Evolutionary conservation across 495 filamentous ascomycete species (phyloP), one percentile per base, ranked within the genome.

Genomic region (Thozetella sp.): DNA sequence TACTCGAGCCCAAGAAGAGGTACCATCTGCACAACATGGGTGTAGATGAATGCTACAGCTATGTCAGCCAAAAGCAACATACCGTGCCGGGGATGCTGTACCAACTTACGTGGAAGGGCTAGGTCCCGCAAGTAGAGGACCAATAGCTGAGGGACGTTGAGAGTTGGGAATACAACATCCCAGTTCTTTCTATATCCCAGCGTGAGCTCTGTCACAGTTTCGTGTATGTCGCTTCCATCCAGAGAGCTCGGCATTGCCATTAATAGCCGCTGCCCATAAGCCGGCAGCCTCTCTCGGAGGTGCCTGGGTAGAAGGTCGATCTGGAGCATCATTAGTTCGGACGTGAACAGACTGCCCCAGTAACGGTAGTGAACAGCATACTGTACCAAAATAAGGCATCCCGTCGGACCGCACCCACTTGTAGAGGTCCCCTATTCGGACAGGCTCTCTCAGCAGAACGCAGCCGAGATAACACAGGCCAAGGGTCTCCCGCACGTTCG

Each of bases 111-210:
- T 45, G 95, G 95, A 22, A 99, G 76, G 10, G 88, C 86, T 23
- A 98, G 79, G 50, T 90, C 82, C 60, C 81, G 87, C 25, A 96
- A 82, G 58, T 89, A 88, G 40, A 87, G 82, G 57, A 88, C 86
- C 10, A 93, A 69, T 19, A 96, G 63, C 3, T 90, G 71, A 3
- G 86, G 81, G 19, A 74, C 69, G 56, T 96, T 96, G 37, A 97
- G 63, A 0, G 84, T 73, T 1, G 95, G 93, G 54, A 97, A 86
- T 0, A 73, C 66, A 64, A 97, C 78, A 19, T 83, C 84, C 67
- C 90, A 93, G 25, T 89, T 84, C 48, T 76, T 73, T 51, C 84
- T 75, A 66, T 90, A 91, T 13, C 86, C 81, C n/a, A 85, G 61
- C 12, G 84, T 75, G 51, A 93, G 61, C 19, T 87, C 79, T 53